Evolutionary conservation across 2,329 filamentous ascomycete species (phyloP).

Genomic region (Aspergillus piperis): DNA sequence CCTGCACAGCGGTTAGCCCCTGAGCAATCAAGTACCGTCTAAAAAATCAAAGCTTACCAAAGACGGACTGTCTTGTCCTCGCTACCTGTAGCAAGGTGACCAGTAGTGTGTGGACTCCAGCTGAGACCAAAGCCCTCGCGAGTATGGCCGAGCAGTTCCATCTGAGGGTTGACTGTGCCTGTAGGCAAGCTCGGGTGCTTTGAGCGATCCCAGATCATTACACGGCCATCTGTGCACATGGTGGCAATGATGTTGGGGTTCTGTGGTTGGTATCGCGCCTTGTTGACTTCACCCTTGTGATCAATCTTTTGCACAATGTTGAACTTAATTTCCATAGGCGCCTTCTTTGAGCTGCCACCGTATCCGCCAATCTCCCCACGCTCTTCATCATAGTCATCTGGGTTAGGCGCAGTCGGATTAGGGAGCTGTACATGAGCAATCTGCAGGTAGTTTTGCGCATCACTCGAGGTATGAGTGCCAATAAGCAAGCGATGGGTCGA

Average conservation of each 20-base stretch:
- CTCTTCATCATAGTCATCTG: constrained; percentile 86
- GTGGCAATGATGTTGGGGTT: constrained; percentile 97
- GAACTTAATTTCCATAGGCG: constrained; percentile 74
- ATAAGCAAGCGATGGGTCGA: constrained; percentile 85
- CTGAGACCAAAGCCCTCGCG: constrained; percentile 88
- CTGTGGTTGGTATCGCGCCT: constrained; percentile 95
- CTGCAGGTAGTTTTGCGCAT: constrained; percentile 85
- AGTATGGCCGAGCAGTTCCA: constrained; percentile 81
- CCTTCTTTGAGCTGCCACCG: constrained; percentile 69
- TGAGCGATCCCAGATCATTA: constrained; percentile 92
- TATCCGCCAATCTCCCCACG: constrained; percentile 93
- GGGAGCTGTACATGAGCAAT: constrained; percentile 94
- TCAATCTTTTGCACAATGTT: constrained; percentile 94
- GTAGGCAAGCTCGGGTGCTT: constrained; percentile 82
- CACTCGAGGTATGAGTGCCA: constrained; percentile 89
- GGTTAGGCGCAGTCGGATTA: constrained; percentile 69
- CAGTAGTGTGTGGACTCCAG: constrained; percentile 84
- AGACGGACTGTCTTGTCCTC: constrained; percentile 89
- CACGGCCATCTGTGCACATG: constrained; percentile 80
- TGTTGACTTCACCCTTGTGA: constrained; percentile 96
- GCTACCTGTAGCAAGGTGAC: constrained; percentile 83
- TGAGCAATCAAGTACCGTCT: background rate
- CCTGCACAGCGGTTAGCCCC: constrained; percentile 48
- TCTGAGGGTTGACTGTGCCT: constrained; percentile 74
- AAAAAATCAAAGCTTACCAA: constrained; percentile 62